Evolutionary conservation across 140 eudicot species (phyloP).

Genomic region (Eryngium alpinum): DNA sequence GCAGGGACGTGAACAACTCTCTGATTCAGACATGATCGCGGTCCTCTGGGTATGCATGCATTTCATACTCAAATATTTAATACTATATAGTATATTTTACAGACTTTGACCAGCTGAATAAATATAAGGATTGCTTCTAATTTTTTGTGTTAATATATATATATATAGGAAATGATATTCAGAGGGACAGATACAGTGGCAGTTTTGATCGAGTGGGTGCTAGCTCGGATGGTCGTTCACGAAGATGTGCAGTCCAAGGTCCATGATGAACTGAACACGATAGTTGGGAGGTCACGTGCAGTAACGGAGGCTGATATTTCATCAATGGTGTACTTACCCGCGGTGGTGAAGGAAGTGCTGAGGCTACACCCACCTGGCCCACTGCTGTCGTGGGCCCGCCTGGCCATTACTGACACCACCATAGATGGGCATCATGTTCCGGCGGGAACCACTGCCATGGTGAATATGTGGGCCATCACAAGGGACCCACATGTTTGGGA

Average conservation of each 20-base stretch:
- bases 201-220: conserved; percentile 83
- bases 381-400: conserved; percentile 78
- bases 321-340: conserved; percentile 51
- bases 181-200: conserved; percentile 91
- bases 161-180: conserved; percentile 73
- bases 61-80: neutral
- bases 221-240: conserved; percentile 74
- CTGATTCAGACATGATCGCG: conserved; percentile 87
- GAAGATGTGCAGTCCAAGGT: conserved; percentile 61
- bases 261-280: conserved; percentile 60
- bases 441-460: conserved; percentile 80
- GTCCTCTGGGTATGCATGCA: conserved; percentile 63
- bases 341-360: conserved; percentile 74
- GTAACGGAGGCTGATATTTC: conserved; percentile 57
- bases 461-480: conserved; percentile 90
- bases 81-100: neutral
- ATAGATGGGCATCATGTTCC: conserved; percentile 64
- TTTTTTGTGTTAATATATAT: neutral
- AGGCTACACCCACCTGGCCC: conserved; percentile 97
- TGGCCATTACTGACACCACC: conserved; percentile 46
- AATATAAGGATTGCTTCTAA: too few relatives aligned
- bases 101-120: neutral
- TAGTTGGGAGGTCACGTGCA: conserved; percentile 75
- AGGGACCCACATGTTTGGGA: conserved; percentile 72
- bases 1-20: conserved; percentile 48